phyloP scores from a whole-genome alignment of 2,329 filamentous ascomycete species.

The Graphium sp. region DNA sequence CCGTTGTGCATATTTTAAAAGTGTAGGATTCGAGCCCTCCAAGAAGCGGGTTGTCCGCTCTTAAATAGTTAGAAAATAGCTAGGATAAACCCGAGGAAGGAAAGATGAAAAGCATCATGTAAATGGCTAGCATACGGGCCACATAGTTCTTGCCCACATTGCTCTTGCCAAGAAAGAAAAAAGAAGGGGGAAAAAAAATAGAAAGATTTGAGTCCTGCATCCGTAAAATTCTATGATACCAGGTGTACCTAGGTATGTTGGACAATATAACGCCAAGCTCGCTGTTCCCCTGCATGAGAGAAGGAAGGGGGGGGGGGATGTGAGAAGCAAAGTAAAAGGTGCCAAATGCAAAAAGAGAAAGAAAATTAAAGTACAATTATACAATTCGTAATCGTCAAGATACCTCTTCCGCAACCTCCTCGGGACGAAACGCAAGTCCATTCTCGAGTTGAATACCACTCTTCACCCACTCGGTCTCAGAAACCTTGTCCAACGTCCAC shows the following conservation, averaged over 20 bases:
- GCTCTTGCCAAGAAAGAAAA: too few relatives aligned
- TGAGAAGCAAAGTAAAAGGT: not conserved
- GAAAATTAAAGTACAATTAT: not conserved
- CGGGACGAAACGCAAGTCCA: constrained; percentile 41
- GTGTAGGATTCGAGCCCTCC: too few relatives aligned
- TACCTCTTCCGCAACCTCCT: constrained; percentile 38
- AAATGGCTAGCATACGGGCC: too few relatives aligned
- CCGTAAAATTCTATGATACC: too few relatives aligned
- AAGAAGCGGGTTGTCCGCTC: too few relatives aligned
- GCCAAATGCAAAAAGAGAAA: not conserved
- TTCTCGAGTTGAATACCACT: constrained; percentile 54
- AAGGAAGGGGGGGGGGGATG: not conserved
- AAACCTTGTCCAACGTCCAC: constrained; percentile 60
- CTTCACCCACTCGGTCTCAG: constrained; percentile 57
- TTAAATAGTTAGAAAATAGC: too few relatives aligned
- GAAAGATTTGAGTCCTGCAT: not conserved
- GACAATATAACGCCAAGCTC: too few relatives aligned
- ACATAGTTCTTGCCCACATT: too few relatives aligned
- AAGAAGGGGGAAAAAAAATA: constrained; percentile 1
- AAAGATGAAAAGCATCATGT: too few relatives aligned
- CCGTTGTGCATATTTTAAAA: too few relatives aligned
- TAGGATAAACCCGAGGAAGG: not conserved
- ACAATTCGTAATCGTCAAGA: constrained; percentile 7
- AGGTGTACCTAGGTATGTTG: too few relatives aligned
- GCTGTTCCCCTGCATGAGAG: too few relatives aligned